Conservation (phyloP, 768 basidiomycete species). For the Serendipita sp. region DNA sequence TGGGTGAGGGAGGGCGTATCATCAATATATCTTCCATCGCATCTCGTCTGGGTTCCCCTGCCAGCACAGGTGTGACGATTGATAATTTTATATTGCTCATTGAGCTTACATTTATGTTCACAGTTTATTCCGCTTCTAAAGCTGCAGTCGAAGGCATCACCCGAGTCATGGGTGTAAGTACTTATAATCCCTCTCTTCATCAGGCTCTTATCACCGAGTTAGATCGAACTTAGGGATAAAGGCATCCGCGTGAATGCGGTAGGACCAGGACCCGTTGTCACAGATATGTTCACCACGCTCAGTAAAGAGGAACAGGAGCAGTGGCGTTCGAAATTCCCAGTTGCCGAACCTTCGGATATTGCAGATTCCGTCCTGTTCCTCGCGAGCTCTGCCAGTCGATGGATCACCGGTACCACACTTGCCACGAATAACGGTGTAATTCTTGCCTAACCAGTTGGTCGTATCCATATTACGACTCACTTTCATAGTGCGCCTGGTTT, state of each 20-base stretch:
- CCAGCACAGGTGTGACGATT: conserved; percentile 22
- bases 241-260: conserved; percentile 45
- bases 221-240: conserved; percentile 9
- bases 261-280: conserved; percentile 40
- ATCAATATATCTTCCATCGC: background rate
- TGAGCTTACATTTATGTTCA: conserved; percentile 20
- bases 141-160: conserved; percentile 45
- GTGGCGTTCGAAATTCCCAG: no score
- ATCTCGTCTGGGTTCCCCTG: background rate
- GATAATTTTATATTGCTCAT: conserved; percentile 36
- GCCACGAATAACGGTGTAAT: no score
- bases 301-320: no score
- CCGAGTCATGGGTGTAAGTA: conserved; percentile 21
- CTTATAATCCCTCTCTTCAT: background rate
- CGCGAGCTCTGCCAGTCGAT: no score
- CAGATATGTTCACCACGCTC: conserved; percentile 21
- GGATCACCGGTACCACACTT: no score
- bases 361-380: no score
- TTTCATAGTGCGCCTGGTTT: no score
- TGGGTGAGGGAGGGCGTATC: background rate
- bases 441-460: no score
- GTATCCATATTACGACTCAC: no score
- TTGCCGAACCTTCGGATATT: no score
- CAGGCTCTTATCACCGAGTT: no score
- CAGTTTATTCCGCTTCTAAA: conserved; percentile 37